Conservation (phyloP, 495 filamentous ascomycete genomes). For the Extremus antarcticus region DNA sequence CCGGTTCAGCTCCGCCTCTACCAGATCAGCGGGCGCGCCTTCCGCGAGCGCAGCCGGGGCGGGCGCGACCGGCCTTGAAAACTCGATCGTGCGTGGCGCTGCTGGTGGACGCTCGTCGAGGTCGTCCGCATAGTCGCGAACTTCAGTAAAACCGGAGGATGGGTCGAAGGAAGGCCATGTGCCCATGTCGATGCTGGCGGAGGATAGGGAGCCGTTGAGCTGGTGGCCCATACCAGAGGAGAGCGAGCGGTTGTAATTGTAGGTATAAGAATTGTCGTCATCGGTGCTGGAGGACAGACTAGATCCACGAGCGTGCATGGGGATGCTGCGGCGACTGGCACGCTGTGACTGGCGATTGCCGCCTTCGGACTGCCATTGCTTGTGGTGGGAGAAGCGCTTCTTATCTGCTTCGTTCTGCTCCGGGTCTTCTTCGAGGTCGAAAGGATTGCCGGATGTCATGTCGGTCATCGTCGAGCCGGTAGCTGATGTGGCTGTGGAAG, state of each 20-base stretch:
- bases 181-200: slow-evolving; percentile 20
- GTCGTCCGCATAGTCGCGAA: neutral
- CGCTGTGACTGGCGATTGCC: neutral
- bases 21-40: slow-evolving; percentile 37
- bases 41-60: slow-evolving; percentile 42
- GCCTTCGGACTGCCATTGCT: slow-evolving; percentile 24
- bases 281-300: slow-evolving; percentile 34
- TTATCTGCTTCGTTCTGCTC: slow-evolving; percentile 15
- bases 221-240: slow-evolving; percentile 37
- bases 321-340: slow-evolving; percentile 4
- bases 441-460: slow-evolving; percentile 28
- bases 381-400: slow-evolving; percentile 17
- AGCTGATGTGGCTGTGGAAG: slow-evolving; percentile 28
- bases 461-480: slow-evolving; percentile 26
- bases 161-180: slow-evolving; percentile 14
- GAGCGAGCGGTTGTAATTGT: slow-evolving; percentile 12
- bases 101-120: slow-evolving; percentile 5
- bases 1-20: slow-evolving; percentile 44
- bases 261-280: slow-evolving; percentile 17
- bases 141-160: slow-evolving; percentile 10
- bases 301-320: slow-evolving; percentile 39
- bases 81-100: slow-evolving; percentile 10
- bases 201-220: slow-evolving; percentile 42
- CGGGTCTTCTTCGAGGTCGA: slow-evolving; percentile 29
- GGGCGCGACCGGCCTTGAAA: slow-evolving; percentile 36